A percentile compares a stretch with the other conserved stretches of the same genome.
Conservation (phyloP, 352 stramenopile genomes). For the Phytophthora litchii region DNA sequence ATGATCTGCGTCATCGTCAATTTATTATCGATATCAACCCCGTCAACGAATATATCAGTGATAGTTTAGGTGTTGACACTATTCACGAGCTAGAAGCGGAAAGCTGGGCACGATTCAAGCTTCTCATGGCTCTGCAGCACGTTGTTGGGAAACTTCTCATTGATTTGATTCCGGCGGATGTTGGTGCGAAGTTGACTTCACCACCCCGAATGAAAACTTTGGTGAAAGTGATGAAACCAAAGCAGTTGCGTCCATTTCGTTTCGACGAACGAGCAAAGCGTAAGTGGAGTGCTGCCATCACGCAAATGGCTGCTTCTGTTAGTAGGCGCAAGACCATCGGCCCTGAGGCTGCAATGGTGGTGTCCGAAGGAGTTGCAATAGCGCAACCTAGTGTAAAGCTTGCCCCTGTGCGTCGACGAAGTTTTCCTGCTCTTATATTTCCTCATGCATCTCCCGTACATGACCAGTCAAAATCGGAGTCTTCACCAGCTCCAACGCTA, state of each 20-base stretch:
- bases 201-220: constrained; percentile 19
- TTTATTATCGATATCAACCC: constrained; percentile 47
- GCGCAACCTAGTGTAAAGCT: constrained; percentile 8
- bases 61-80: constrained; percentile 45
- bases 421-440: constrained; percentile 10
- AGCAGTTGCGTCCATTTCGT: constrained; percentile 20
- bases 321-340: constrained; percentile 22
- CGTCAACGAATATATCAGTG: constrained; percentile 51
- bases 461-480: neutral
- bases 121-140: constrained; percentile 41
- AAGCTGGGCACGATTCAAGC: constrained; percentile 56
- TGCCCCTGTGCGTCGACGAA: constrained; percentile 4
- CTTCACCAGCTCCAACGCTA: constrained; percentile 18
- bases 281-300: constrained; percentile 28
- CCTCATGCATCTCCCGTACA: constrained; percentile 3
- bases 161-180: neutral
- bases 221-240: constrained; percentile 15
- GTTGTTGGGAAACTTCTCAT: constrained; percentile 40
- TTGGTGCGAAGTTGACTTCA: neutral
- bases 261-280: constrained; percentile 20
- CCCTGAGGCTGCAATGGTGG: neutral
- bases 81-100: constrained; percentile 49
- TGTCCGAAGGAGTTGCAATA: neutral
- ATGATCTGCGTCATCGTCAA: too few relatives aligned
- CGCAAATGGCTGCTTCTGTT: constrained; percentile 25